These are phyloP conservation scores for Fusarium sp. DNA, from an alignment of 2,329 filamentous ascomycete genomes.

Conservation along the genomic window DNA sequence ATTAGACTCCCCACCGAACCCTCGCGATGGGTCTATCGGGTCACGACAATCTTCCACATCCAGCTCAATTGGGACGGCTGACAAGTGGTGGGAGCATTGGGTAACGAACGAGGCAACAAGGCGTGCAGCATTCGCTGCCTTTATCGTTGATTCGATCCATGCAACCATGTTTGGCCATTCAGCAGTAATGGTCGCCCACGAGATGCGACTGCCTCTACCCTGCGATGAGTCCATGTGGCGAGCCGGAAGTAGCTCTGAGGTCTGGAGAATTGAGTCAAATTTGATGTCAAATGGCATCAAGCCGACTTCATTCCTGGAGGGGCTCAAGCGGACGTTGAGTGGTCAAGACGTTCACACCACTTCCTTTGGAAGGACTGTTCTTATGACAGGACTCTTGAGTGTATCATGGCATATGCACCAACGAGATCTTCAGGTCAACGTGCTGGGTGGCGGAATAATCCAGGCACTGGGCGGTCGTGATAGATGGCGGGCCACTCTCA, in stretches of 20 bases:
- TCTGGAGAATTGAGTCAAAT: constrained; percentile 82
- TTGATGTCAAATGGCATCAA: constrained; percentile 84
- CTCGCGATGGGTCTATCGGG: constrained; percentile 65
- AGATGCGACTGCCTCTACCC: constrained; percentile 88
- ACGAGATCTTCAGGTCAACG: constrained; percentile 89
- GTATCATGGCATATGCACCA: constrained; percentile 99
- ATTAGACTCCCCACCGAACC: constrained; percentile 82
- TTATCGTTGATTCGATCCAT: constrained; percentile 94
- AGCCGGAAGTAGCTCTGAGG: constrained; percentile 86
- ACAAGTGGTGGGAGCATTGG: constrained; percentile 97
- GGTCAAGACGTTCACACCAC: constrained; percentile 89
- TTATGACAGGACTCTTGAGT: constrained; percentile 93
- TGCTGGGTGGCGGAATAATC: constrained; percentile 75
- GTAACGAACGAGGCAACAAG: constrained; percentile 92
- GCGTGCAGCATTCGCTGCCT: constrained; percentile 90
- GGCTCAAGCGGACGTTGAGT: constrained; percentile 87
- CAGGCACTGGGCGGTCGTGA: constrained; percentile 85
- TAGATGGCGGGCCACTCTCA: constrained; percentile 88
- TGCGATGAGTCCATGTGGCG: constrained; percentile 95
- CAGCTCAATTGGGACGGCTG: constrained; percentile 71
- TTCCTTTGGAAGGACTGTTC: constrained; percentile 88
- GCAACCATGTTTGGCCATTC: constrained; percentile 98
- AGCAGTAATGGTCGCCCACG: constrained; percentile 95
- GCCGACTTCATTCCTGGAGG: constrained; percentile 87
- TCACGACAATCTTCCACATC: constrained; percentile 70